Percentiles rank a stretch among this genome's conserved stretches.
Evolutionary conservation across 176 grass and related monocot genomes (phyloP).

Genomic region (bread wheat (Triticum aestivum)): IWGSC_CS_RefSeq_v2.1 NC_057810.1:261923791-261924290

Average conservation of each 20-base stretch:
- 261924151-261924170: conserved; percentile 48
- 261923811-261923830: conserved; percentile 77
- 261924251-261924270: no score
- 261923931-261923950: conserved; percentile 46
- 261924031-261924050: conserved; percentile 54
- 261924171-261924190: conserved; percentile 70
- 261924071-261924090: conserved; percentile 60
- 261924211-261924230: conserved; percentile 85
- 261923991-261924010: conserved; percentile 50
- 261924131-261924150: conserved; percentile 44
- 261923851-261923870: conserved; percentile 79
- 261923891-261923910: conserved; percentile 5
- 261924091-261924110: conserved; percentile 54
- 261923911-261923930: conserved; percentile 24
- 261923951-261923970: conserved; percentile 75
- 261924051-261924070: conserved; percentile 62
- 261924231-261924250: conserved; percentile 73
- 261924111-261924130: conserved; percentile 88
- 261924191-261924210: conserved; percentile 58
- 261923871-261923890: conserved; percentile 51
- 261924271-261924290: no score
- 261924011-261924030: not conserved
- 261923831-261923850: conserved; percentile 81
- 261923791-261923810: conserved; percentile 55
- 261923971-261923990: conserved; percentile 75